Evolutionary conservation across 164 flowering plant genomes (phyloP), one percentile per base, ranked within the genome.

Genomic region (Annona cherimola): DNA sequence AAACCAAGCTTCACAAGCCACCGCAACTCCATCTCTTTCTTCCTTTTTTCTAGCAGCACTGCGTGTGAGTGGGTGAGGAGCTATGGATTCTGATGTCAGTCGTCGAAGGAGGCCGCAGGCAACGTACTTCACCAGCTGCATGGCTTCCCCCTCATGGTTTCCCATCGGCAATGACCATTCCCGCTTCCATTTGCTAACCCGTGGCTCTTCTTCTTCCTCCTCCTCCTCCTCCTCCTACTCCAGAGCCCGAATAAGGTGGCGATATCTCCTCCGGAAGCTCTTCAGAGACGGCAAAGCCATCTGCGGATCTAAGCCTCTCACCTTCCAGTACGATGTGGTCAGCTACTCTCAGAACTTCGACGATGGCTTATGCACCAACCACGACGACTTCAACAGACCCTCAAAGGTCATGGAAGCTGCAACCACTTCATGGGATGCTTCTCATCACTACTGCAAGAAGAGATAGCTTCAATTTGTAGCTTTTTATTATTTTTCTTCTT

Each of bases 311-410:
- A 80, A 75, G 12, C 77, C 79, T 9, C 45, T 81, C 66, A 79
- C 82, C 9, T 86, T 86, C 68, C 85, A 80, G 3, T 88, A 88
- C 45, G 92, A 88, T 63, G 87, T 84, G 19, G 87, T 85, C 6
- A 88, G 92, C 68, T 88, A 88, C 45, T 83, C 90, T 0, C 89
- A 83, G 80, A 88, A 88, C 61, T 88, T 88, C 68, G 92, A 88
- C 44, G 92, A 88, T 1, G 87, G 89, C 0, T 74, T 69, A 26
- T 26, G 35, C 35, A 26, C 35, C 54, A 78, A 74, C 39, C 20
- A 62, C 4, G 81, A 76, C 11, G 82, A 76, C 4, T 72, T 68
- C n/a, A 50, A 50, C 57, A 11, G 8, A 50, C 57, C 57, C 9
- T 16, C 57, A 16, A 11, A 9, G 14, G 57, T 16, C 14, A 16